Evolutionary conservation across 2,329 filamentous ascomycete genomes (phyloP).

Genomic region (Penicillium thymicola): DNA sequence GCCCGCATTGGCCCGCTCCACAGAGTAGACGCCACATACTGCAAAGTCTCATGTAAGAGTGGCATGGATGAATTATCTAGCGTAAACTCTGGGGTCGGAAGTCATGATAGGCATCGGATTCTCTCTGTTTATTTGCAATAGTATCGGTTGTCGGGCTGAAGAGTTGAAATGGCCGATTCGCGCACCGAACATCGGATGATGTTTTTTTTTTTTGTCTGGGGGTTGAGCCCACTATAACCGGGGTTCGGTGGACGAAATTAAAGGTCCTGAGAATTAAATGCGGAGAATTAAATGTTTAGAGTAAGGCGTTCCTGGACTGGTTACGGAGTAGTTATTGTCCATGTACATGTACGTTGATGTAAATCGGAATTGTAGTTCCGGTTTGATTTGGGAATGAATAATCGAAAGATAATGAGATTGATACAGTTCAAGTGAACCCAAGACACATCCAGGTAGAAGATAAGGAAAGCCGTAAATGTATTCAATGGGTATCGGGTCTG

Average conservation of each 20-base stretch:
- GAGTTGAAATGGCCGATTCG: conserved; percentile 18
- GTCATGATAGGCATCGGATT: not conserved
- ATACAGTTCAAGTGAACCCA: not conserved
- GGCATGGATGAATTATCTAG: not conserved
- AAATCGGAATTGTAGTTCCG: not conserved
- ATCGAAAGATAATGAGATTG: not conserved
- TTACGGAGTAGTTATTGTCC: not conserved
- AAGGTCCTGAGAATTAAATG: not conserved
- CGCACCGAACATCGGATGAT: conserved; percentile 21
- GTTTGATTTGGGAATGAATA: not conserved
- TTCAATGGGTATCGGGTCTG: conserved; percentile 17
- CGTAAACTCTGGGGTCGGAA: not conserved
- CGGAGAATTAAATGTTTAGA: not conserved
- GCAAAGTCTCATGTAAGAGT: not conserved
- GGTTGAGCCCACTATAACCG: not conserved
- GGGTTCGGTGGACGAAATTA: not conserved
- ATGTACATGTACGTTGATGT: not conserved
- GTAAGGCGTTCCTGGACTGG: not conserved
- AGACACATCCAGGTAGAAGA: not conserved
- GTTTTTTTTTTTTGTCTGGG: not conserved
- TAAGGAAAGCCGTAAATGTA: not conserved
- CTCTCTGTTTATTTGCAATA: not conserved
- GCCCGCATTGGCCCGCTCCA: not conserved
- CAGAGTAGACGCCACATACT: not conserved
- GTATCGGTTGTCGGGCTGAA: not conserved